Evolutionary conservation across 495 filamentous ascomycete species (phyloP), one percentile per base, ranked within the genome.

Genomic region (Penicillium robsamsonii): DNA sequence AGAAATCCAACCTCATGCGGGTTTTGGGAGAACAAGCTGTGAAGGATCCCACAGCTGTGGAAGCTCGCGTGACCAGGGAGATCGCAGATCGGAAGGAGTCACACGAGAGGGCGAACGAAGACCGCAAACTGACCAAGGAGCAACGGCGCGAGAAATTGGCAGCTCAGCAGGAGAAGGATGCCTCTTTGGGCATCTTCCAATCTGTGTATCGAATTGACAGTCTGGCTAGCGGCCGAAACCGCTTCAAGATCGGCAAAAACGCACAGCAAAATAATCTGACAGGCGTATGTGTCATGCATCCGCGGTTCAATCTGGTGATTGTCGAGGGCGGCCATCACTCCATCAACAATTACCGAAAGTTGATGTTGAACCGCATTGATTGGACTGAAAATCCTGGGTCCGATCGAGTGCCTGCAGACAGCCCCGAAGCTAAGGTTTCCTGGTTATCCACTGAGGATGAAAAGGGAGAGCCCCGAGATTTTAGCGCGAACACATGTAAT

Each of bases 1-100:
- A 96, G 73, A 94, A 93, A 69, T 86, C 84, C 47, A 98, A 98
- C 67, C 79, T 98, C 52, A 97, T 98, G 94, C 87, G 92, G 45
- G 94, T 99, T 4, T 76, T 97, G n/a, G 94, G 94, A 42, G 91
- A 97, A 66, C 89, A 96, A 70, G 94, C 94, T 3, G 92, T 99
- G 61, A 96, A 96, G 63, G 94, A 99, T 68, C 94, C 94, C 10
- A 99, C 94, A 2, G 94, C 94, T 18, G 92, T 97, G 30, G 94
- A 99, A 73, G 92, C 94, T 35, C 84, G 90, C 25, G 94, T 99
- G 35, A 95, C 89, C 71, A 78, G 84, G 22, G 90, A 97, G 63
- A 96, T 99, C 44, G 87, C 86, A 41, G 92, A 93, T 27, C 91
- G 94, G 33, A 81, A 85, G 42, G 75, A 86, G 46, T 79, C 85